Evolutionary conservation across 306 rosid genomes (phyloP).

Genomic region (Vicia faba): DNA sequence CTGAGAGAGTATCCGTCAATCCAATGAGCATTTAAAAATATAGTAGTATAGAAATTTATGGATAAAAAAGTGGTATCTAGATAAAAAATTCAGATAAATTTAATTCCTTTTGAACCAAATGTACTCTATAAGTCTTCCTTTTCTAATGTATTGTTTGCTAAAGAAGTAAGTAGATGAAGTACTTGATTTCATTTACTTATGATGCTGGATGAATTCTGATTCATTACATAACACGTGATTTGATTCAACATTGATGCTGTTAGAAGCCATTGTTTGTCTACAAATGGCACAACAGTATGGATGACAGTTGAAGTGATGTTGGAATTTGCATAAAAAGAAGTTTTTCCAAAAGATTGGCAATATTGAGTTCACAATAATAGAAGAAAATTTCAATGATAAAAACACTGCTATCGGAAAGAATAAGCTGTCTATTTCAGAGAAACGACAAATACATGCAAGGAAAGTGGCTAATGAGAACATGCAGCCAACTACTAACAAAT

Average conservation of each 20-base stretch:
- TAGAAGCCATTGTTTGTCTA: constrained; percentile 29
- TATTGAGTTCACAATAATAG: not conserved
- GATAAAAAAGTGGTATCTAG: too few species aligned
- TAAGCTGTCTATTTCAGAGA: not conserved
- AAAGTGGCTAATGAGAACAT: constrained; percentile 19
- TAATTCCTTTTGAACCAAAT: too few species aligned
- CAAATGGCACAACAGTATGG: constrained; percentile 17
- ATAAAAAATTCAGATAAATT: too few species aligned
- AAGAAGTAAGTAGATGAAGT: not conserved
- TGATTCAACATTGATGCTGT: constrained; percentile 27
- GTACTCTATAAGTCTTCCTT: too few species aligned
- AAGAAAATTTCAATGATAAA: not conserved
- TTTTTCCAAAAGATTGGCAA: not conserved
- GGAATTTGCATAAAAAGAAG: constrained; percentile 23
- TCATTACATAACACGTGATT: not conserved
- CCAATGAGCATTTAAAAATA: too few species aligned
- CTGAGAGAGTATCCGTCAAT: too few species aligned
- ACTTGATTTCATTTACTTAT: not conserved
- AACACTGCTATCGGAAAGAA: not conserved
- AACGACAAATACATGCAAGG: constrained; percentile 9
- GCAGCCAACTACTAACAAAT: not conserved
- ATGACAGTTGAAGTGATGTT: constrained; percentile 15
- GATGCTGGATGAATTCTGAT: not conserved
- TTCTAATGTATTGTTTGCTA: not conserved
- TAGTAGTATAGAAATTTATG: too few species aligned